Percentiles rank a stretch among this genome's conserved stretches.
Evolutionary conservation across 2,329 filamentous ascomycete genomes (phyloP).

Genomic region (Penicillium sp.): DNA sequence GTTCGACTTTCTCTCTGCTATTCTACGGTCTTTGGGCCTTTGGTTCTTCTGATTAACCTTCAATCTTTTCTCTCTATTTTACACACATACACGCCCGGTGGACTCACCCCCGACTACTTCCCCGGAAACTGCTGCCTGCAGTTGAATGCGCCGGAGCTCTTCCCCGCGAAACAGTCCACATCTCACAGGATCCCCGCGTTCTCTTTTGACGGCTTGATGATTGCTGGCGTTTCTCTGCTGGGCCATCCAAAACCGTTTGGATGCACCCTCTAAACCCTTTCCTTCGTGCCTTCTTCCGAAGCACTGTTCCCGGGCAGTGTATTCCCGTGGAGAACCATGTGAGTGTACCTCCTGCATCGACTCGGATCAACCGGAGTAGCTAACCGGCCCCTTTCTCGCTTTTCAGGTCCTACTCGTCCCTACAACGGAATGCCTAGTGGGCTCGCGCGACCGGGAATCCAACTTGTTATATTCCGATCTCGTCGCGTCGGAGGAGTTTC

Average conservation of each 20-base stretch:
- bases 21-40: conserved; percentile 7
- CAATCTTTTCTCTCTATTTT: background rate
- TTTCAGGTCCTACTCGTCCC: conserved; percentile 80
- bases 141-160: conserved; percentile 31
- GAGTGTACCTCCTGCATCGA: conserved; percentile 22
- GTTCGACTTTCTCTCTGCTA: conserved; percentile 8
- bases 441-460: conserved; percentile 80
- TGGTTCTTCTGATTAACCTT: conserved; percentile 4
- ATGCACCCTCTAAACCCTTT: conserved; percentile 99
- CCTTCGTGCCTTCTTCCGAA: conserved; percentile 97
- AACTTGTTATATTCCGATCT: conserved; percentile 72
- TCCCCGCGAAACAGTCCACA: conserved; percentile 28
- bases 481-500: conserved; percentile 84
- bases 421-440: conserved; percentile 84
- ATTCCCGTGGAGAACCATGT: conserved; percentile 82
- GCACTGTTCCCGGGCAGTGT: conserved; percentile 86
- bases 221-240: conserved; percentile 28
- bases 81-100: background rate
- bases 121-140: conserved; percentile 17
- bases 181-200: conserved; percentile 19
- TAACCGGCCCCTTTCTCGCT: conserved; percentile 5
- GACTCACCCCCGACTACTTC: background rate
- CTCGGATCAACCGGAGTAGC: conserved; percentile 13
- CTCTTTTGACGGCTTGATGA: conserved; percentile 36
- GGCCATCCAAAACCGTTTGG: conserved; percentile 51